Percentiles rank a stretch among this genome's conserved stretches.
Conservation (phyloP, 495 filamentous ascomycete genomes). For the Podospora fimiseda region DNA sequence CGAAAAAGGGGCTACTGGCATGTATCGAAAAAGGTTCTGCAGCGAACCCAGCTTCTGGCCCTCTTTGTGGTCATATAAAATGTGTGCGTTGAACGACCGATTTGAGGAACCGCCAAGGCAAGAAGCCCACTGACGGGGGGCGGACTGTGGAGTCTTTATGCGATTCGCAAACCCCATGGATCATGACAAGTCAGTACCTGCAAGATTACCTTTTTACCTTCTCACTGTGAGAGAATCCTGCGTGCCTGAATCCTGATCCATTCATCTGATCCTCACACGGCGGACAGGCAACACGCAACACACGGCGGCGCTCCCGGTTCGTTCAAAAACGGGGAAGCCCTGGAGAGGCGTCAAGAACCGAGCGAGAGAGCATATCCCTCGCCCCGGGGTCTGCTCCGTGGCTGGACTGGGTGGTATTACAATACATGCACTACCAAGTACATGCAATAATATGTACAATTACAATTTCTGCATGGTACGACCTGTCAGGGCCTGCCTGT, state of each 20-base stretch:
- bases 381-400: too few relatives aligned
- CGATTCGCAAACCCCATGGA: constrained; percentile 2
- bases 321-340: background rate
- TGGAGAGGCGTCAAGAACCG: too few relatives aligned
- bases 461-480: background rate
- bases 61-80: background rate
- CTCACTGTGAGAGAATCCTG: too few relatives aligned
- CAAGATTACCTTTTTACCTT: too few relatives aligned
- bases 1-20: too few relatives aligned
- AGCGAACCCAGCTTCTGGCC: background rate
- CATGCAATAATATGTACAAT: too few relatives aligned
- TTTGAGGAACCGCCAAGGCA: background rate
- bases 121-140: background rate
- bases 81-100: background rate
- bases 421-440: too few relatives aligned
- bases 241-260: too few relatives aligned
- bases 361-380: too few relatives aligned
- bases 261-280: too few relatives aligned
- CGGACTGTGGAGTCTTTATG: constrained; percentile 16
- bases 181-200: too few relatives aligned
- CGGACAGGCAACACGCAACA: background rate
- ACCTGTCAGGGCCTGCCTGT: background rate
- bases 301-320: background rate
- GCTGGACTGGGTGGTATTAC: too few relatives aligned
- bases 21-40: background rate